Conservation (phyloP, 2,329 filamentous ascomycete species). For the Stagonosporopsis rhizophila region DNA sequence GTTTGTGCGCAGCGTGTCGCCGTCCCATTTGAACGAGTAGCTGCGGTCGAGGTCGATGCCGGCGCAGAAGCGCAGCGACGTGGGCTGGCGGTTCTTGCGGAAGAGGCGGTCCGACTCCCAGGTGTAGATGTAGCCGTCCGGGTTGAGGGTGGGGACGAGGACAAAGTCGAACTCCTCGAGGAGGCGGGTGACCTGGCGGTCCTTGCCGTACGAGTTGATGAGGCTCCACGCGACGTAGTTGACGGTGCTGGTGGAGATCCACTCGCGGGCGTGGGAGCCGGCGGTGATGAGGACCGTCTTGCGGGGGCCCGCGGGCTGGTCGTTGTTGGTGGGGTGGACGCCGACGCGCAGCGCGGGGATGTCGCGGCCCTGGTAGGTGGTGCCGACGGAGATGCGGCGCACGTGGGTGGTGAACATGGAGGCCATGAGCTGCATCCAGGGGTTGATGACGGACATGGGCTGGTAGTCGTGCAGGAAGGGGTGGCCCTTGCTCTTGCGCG, state of each 20-base stretch:
- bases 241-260: slow-evolving; percentile 92
- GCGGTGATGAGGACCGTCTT: slow-evolving; percentile 84
- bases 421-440: slow-evolving; percentile 89
- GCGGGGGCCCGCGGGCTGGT: slow-evolving; percentile 58
- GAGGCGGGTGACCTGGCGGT: slow-evolving; percentile 72
- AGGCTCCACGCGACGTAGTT: slow-evolving; percentile 90
- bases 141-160: slow-evolving; percentile 87
- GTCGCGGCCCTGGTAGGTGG: slow-evolving; percentile 84
- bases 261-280: slow-evolving; percentile 92
- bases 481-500: slow-evolving; percentile 63
- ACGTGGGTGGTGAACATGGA: slow-evolving; percentile 90
- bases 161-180: slow-evolving; percentile 86
- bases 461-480: slow-evolving; percentile 95
- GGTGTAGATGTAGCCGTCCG: slow-evolving; percentile 92
- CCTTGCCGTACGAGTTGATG: slow-evolving; percentile 81
- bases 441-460: slow-evolving; percentile 80
- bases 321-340: slow-evolving; percentile 59
- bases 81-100: slow-evolving; percentile 92
- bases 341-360: slow-evolving; percentile 84
- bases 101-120: slow-evolving; percentile 92
- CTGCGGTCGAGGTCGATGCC: slow-evolving; percentile 89
- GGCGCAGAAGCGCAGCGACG: slow-evolving; percentile 79
- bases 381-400: slow-evolving; percentile 76
- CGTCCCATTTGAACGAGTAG: slow-evolving; percentile 86
- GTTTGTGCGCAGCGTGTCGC: slow-evolving; percentile 67